Percentiles rank a stretch among this genome's conserved stretches.
Evolutionary conservation across 1,284 basidiomycete species (phyloP).

Genomic region (Pyrrhoderma noxium): DNA sequence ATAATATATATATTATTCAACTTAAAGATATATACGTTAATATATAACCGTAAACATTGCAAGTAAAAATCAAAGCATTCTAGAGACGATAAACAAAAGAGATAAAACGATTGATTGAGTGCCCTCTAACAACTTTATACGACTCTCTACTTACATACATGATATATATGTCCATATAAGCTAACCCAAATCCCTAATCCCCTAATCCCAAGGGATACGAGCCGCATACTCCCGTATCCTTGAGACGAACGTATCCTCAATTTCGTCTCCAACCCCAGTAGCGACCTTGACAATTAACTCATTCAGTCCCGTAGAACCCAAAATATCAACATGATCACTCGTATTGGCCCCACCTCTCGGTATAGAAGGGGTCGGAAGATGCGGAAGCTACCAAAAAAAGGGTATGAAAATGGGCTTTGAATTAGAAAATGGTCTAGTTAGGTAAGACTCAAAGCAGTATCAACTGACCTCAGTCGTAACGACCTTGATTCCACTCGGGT

Average conservation of each 20-base stretch:
- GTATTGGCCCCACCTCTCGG: constrained; percentile 89
- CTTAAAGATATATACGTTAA: no score
- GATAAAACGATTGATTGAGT: no score
- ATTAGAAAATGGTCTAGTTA: no score
- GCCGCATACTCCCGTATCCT: constrained; percentile 72
- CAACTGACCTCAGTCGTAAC: constrained; percentile 73
- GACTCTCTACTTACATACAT: no score
- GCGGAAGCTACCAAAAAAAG: constrained; percentile 56
- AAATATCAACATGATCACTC: constrained; percentile 89
- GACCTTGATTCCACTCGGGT: constrained; percentile 84
- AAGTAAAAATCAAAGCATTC: no score
- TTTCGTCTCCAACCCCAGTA: constrained; percentile 65
- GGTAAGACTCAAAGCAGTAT: not conserved
- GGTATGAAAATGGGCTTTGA: not conserved
- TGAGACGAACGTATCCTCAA: constrained; percentile 71
- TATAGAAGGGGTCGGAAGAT: constrained; percentile 69
- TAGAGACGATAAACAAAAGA: no score
- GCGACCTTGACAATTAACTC: constrained; percentile 88
- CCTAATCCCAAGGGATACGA: constrained; percentile 71
- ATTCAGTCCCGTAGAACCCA: constrained; percentile 84
- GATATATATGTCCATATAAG: no score
- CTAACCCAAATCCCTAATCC: no score
- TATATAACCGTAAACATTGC: no score
- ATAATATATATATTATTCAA: no score
- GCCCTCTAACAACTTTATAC: no score